These are phyloP conservation scores for Fusarium staphyleae DNA, from an alignment of 2,329 filamentous ascomycete genomes.

Conservation along the genomic window DNA sequence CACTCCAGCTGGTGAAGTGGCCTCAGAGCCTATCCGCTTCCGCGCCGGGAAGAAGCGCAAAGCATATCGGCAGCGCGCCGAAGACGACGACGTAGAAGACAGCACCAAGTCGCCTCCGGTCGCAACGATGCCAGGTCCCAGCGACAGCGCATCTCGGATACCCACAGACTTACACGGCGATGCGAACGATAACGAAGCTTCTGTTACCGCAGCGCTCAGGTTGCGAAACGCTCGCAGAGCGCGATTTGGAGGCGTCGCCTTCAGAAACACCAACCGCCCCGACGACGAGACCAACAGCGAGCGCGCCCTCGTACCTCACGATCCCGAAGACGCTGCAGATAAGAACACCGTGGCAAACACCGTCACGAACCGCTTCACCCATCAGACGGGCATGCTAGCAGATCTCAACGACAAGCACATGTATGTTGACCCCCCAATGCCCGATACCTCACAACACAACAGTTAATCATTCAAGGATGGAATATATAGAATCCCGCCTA, in stretches of 20 bases:
- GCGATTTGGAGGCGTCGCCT: conserved; percentile 63
- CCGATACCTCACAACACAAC: conserved; percentile 12
- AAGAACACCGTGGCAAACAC: conserved; percentile 31
- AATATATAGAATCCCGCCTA: conserved; percentile 83
- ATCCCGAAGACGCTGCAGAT: conserved; percentile 40
- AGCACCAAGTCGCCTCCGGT: conserved; percentile 5
- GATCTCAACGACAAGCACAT: conserved; percentile 77
- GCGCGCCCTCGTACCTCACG: conserved; percentile 47
- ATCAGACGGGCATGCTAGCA: conserved; percentile 72
- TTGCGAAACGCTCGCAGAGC: conserved; percentile 60
- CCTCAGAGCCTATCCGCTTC: conserved; percentile 56
- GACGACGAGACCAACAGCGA: conserved; percentile 40
- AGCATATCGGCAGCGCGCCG: conserved; percentile 60
- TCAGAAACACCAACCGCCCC: conserved; percentile 49
- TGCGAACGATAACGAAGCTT: conserved; percentile 43
- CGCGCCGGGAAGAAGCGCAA: conserved; percentile 67
- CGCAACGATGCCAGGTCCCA: conserved; percentile 6
- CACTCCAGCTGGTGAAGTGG: conserved; percentile 3
- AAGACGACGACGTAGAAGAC: conserved; percentile 28
- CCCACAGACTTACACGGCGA: background rate
- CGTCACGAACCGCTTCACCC: conserved; percentile 66
- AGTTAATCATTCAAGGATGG: conserved; percentile 79
- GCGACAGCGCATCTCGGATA: conserved; percentile 8
- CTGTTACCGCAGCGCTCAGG: conserved; percentile 58
- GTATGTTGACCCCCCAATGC: conserved; percentile 58